Base-by-base conservation (phyloP, 1,284 basidiomycete genomes). In the Coniferiporia weirii region DNA sequence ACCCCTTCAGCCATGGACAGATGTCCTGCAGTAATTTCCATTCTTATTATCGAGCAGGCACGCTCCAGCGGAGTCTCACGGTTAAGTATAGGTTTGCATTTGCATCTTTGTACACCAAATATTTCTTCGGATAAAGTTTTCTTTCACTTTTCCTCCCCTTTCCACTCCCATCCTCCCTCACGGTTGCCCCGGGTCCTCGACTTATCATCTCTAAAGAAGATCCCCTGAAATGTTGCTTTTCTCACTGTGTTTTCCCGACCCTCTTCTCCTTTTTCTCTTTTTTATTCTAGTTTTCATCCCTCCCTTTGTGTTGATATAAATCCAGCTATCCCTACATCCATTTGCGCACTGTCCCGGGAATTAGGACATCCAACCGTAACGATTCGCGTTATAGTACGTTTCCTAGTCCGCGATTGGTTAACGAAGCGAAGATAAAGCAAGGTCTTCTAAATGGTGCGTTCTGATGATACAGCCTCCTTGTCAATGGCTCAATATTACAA, bases 161-260 rank as follows among this genome's bases (percentile, higher is more conserved):
- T 47, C 17, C 12, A 32, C 32, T 34, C 47, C 20, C 9, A 34
- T 34, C 45, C 22, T 19, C 17, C 19, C 36, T 40, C 38, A 27
- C 20, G 17, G 13, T 20, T 59, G 52, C n/a, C n/a, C n/a, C n/a
- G n/a, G n/a, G n/a, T n/a, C 52, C 13, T n/a, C 34, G 34, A 48
- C 48, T 45, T 15, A n/a, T 48, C 36, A 38, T 49, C 59, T 57
- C 38, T 56, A 50, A 48, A 52, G 58, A 58, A 62, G 36, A 44
- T 45, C 9, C 48, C 13, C 36, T 35, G 15, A 52, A 49, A 56
- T 22, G 5, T 46, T 56, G 51, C 48, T 57, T 51, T 56, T 48
- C 53, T 44, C 54, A 12, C 44, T 20, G 44, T 49, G 36, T 46
- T 54, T 51, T 57, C 43, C 56, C 53, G 36, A 44, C 52, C 49